Conservation (phyloP, 768 basidiomycete species). For the Epithele typhae region DNA sequence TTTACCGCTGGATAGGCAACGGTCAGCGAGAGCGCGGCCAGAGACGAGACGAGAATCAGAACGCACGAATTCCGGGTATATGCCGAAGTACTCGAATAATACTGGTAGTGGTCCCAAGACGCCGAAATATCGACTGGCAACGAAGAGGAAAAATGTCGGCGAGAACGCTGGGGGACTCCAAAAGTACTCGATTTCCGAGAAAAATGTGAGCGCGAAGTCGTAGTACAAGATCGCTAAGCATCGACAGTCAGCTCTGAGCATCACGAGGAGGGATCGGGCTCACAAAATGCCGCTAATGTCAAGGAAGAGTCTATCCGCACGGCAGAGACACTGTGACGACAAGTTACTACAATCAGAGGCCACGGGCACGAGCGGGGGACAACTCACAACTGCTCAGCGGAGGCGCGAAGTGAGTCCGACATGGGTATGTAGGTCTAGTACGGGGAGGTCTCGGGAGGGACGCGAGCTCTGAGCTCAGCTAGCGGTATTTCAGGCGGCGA, state of each 20-base stretch:
- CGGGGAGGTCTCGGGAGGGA: too few relatives aligned
- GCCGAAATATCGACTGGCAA: slow-evolving; percentile 20
- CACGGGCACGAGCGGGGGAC: too few relatives aligned
- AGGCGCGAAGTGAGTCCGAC: not conserved
- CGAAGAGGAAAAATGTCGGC: slow-evolving; percentile 16
- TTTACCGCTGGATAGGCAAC: too few relatives aligned
- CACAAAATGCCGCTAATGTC: slow-evolving; percentile 1
- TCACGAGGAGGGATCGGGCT: not conserved
- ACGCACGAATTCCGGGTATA: not conserved
- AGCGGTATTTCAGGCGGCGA: too few relatives aligned
- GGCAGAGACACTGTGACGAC: slow-evolving; percentile 1
- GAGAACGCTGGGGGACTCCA: slow-evolving; percentile 29
- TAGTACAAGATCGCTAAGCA: slow-evolving; percentile 31
- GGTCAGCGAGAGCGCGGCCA: too few relatives aligned
- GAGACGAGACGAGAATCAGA: too few relatives aligned
- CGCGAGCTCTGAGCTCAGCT: too few relatives aligned
- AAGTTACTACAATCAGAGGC: too few relatives aligned
- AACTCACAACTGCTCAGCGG: slow-evolving; percentile 6
- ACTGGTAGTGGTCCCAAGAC: slow-evolving; percentile 21
- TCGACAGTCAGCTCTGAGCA: too few relatives aligned
- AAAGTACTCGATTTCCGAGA: slow-evolving; percentile 38
- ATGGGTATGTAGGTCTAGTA: too few relatives aligned
- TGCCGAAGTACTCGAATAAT: slow-evolving; percentile 5
- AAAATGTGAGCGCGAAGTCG: slow-evolving; percentile 44
- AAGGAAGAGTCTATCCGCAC: slow-evolving; percentile 5